Evolutionary conservation across 1,284 basidiomycete genomes (phyloP).

Genomic region (Boletus smithii): DNA sequence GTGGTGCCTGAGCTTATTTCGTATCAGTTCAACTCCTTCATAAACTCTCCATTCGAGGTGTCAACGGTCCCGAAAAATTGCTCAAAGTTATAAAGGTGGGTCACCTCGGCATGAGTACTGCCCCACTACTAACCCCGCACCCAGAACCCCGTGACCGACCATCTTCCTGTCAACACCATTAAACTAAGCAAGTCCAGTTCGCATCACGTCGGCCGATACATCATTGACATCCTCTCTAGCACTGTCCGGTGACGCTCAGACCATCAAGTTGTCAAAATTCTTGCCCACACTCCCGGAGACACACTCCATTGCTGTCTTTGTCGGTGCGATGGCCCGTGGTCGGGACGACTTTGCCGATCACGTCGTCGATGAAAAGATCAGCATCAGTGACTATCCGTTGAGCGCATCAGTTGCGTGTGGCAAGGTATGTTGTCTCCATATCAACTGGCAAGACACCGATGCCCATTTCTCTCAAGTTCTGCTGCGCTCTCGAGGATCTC

Average conservation of each 20-base stretch:
- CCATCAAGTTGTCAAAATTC: conserved; percentile 80
- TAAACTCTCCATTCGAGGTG: conserved; percentile 91
- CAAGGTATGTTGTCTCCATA: conserved; percentile 56
- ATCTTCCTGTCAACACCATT: conserved; percentile 92
- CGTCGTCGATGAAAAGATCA: conserved; percentile 96
- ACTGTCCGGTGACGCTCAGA: conserved; percentile 88
- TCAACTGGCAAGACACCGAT: conserved; percentile 2
- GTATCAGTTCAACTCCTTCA: conserved; percentile 92
- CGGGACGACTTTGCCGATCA: conserved; percentile 97
- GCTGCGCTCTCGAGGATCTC: conserved; percentile 64
- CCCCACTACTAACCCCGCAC: conserved; percentile 5
- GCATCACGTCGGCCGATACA: conserved; percentile 2
- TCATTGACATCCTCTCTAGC: conserved; percentile 47
- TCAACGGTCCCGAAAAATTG: conserved; percentile 95
- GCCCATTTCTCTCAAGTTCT: conserved; percentile 45
- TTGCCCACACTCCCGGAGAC: conserved; percentile 80
- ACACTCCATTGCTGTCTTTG: conserved; percentile 91
- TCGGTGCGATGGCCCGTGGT: conserved; percentile 96
- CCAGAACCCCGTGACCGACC: conserved; percentile 93
- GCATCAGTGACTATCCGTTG: conserved; percentile 91
- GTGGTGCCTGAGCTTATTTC: conserved; percentile 3
- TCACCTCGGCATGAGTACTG: conserved; percentile 25
- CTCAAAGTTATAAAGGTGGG: conserved; percentile 90
- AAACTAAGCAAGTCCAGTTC: conserved; percentile 76
- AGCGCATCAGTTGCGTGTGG: conserved; percentile 97